phyloP scores from a whole-genome alignment of 257 asterid species.

The Galeopsis tetrahit region DNA sequence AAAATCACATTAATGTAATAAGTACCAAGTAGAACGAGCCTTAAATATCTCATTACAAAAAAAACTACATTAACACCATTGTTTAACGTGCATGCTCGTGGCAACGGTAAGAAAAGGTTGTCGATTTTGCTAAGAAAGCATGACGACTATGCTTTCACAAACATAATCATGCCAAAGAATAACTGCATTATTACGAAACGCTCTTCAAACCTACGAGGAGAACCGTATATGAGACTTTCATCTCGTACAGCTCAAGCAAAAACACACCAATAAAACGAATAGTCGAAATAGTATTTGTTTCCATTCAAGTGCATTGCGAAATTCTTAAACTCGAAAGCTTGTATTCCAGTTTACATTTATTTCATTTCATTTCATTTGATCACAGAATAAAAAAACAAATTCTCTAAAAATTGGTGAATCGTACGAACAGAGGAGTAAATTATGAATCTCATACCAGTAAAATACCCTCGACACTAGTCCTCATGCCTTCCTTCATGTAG shows the following conservation, averaged over 20 bases:
- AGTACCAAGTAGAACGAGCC: neutral
- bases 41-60: neutral
- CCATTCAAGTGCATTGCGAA: neutral
- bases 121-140: neutral
- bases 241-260: too few relatives aligned
- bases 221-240: too few relatives aligned
- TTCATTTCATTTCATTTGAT: too few relatives aligned
- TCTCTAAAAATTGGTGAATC: neutral
- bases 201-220: too few relatives aligned
- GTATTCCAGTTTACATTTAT: slow-evolving; percentile 1
- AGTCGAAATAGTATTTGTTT: neutral
- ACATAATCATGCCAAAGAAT: slow-evolving; percentile 18
- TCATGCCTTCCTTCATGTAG: slow-evolving; percentile 95
- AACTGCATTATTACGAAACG: neutral
- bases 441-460: slow-evolving; percentile 55
- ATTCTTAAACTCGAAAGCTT: neutral
- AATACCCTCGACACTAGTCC: slow-evolving; percentile 98
- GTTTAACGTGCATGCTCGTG: slow-evolving; percentile 1
- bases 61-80: neutral
- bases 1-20: neutral
- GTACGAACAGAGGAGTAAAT: neutral
- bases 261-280: too few relatives aligned
- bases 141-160: neutral
- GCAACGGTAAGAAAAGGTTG: neutral
- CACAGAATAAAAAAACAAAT: too few relatives aligned